These are phyloP conservation scores for Torulaspora franciscae DNA, from an alignment of 805 yeast species.

Conservation along the genomic window DNA sequence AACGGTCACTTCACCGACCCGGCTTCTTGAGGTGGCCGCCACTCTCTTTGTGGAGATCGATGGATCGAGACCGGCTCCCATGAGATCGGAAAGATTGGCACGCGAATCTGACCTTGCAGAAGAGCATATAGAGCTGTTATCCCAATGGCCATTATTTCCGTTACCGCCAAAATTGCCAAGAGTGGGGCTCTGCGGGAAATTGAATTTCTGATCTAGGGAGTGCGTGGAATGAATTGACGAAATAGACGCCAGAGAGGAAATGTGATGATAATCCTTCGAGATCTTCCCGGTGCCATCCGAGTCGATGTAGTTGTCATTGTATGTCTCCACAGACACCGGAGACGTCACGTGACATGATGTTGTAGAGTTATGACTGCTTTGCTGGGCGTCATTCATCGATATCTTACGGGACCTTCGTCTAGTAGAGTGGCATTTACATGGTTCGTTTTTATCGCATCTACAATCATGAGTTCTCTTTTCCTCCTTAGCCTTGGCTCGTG, in stretches of 20 bases:
- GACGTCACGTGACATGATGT: constrained; percentile 13
- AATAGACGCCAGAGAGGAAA: constrained; percentile 30
- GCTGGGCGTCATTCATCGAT: constrained; percentile 2
- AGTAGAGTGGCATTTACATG: constrained; percentile 23
- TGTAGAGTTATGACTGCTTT: constrained; percentile 1
- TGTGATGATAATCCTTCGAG: constrained; percentile 30
- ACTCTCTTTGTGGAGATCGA: constrained; percentile 27
- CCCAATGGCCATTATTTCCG: constrained; percentile 15
- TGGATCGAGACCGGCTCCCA: constrained; percentile 30
- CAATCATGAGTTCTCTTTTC: constrained; percentile 30
- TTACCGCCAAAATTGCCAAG: constrained; percentile 9
- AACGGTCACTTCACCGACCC: constrained; percentile 39
- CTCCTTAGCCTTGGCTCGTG: constrained; percentile 28
- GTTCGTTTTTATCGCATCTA: constrained; percentile 29
- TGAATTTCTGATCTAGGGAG: constrained; percentile 30
- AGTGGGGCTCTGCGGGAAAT: constrained; percentile 32
- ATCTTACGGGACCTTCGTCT: constrained; percentile 18
- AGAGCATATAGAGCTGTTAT: constrained; percentile 18
- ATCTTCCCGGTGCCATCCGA: constrained; percentile 26
- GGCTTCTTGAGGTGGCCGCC: constrained; percentile 22
- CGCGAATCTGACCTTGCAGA: constrained; percentile 22
- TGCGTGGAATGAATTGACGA: constrained; percentile 34
- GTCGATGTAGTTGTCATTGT: constrained; percentile 19
- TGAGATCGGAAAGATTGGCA: constrained; percentile 14
- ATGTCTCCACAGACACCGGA: constrained; percentile 14